Base-by-base conservation (phyloP, 2,329 filamentous ascomycete genomes). In the Fusarium sp. region DNA sequence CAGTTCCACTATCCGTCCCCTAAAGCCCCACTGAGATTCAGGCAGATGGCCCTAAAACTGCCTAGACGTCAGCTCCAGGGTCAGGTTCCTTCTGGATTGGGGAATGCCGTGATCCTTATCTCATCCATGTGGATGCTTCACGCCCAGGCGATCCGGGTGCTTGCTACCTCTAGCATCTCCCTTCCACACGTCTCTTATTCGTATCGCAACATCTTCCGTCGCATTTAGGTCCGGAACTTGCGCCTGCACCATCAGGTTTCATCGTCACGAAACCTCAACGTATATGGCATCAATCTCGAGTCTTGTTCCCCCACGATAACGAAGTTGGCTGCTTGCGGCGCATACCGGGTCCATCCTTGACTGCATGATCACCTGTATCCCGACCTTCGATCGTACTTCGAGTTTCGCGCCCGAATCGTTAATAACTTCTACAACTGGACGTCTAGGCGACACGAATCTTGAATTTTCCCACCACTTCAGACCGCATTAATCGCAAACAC, bases 21-120 rank as follows among this genome's bases (percentile, higher is more conserved):
- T 67, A 67, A 51, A 63, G 50, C 63, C 28, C 67, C 54, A 44
- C 66, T 69, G 33, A 62, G 48, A 56, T 58, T 52, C 53, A 70
- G 67, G 67, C 54, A 54, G 38, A 63, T 59, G 53, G 57, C 24
- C 64, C 63, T 57, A 64, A 57, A 63, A 52, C 40, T 67, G 66
- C 62, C 66, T 69, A 63, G 66, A 67, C 50, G 67, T 70, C 67
- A 68, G 58, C 57, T 43, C 56, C 55, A 59, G 63, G 62, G 58
- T 63, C 66, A 66, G 55, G 51, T 68, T 63, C 61, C 66, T 69
- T 70, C 66, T 66, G 42, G 52, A 70, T 69, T 60, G 48, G 67
- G 66, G 66, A 58, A 55, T 68, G 63, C 63, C 63, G 64, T 70
- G 61, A 65, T 66, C 48, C 54, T 66, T 66, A 69, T 69, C 66